These are phyloP conservation scores for Arachnopeziza araneosa DNA, from an alignment of 2,329 filamentous ascomycete genomes.

Conservation along the genomic window DNA sequence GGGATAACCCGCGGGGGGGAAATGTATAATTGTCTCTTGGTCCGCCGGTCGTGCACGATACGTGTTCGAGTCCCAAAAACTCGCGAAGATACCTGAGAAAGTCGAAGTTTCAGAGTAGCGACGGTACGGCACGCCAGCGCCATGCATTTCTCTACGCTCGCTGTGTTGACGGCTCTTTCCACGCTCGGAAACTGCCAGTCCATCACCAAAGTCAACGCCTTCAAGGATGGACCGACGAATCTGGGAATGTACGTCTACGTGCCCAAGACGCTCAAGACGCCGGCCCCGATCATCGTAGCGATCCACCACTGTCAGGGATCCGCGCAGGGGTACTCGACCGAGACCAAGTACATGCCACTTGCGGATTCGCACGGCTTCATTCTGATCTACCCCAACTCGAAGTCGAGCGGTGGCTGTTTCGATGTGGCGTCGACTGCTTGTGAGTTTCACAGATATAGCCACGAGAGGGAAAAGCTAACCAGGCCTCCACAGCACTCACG, in stretches of 20 bases:
- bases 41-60: too few species aligned
- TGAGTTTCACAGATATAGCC: not conserved
- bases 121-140: not conserved
- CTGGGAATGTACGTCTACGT: slow-evolving; percentile 26
- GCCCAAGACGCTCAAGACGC: slow-evolving; percentile 13
- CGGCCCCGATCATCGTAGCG: slow-evolving; percentile 23
- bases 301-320: slow-evolving; percentile 36
- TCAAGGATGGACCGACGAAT: slow-evolving; percentile 20
- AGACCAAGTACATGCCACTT: slow-evolving; percentile 43
- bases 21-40: not conserved
- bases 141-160: not conserved
- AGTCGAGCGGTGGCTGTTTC: slow-evolving; percentile 51
- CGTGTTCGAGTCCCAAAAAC: too few species aligned
- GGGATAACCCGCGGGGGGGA: not conserved
- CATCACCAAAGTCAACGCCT: slow-evolving; percentile 13
- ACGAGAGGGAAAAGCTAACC: not conserved
- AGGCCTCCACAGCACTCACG: slow-evolving; percentile 32
- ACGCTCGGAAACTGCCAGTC: not conserved
- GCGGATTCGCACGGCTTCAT: slow-evolving; percentile 53
- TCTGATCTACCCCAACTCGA: slow-evolving; percentile 51
- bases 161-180: not conserved
- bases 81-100: too few species aligned
- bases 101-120: not conserved
- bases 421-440: slow-evolving; percentile 46
- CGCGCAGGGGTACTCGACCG: slow-evolving; percentile 29